Evolutionary conservation across 306 rosid genomes (phyloP).

Genomic region (Trifolium fragiferum): DNA sequence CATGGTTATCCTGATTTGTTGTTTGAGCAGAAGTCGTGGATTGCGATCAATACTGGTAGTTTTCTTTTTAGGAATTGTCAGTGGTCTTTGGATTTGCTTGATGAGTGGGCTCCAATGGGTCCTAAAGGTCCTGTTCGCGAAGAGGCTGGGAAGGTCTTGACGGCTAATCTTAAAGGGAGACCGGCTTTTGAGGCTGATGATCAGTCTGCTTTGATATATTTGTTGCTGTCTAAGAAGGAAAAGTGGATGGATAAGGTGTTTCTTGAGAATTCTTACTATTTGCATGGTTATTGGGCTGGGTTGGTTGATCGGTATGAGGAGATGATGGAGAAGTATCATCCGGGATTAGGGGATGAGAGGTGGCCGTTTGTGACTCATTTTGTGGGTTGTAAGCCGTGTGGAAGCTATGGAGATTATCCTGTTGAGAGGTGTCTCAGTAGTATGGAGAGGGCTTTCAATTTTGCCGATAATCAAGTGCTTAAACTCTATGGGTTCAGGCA

Average conservation of each 20-base stretch:
- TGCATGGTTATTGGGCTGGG: slow-evolving; percentile 99
- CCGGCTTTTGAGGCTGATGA: slow-evolving; percentile 98
- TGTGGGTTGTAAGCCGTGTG: slow-evolving; percentile 99
- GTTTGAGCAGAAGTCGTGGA: slow-evolving; percentile 95
- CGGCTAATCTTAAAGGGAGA: slow-evolving; percentile 89
- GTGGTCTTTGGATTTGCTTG: slow-evolving; percentile 97
- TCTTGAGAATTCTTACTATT: slow-evolving; percentile 86
- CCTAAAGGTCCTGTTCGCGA: slow-evolving; percentile 84
- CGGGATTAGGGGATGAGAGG: slow-evolving; percentile 94
- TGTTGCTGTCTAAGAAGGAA: slow-evolving; percentile 83
- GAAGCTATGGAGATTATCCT: slow-evolving; percentile 97
- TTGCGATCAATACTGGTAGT: slow-evolving; percentile 93
- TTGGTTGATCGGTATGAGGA: slow-evolving; percentile 96
- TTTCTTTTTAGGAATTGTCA: slow-evolving; percentile 90
- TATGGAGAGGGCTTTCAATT: slow-evolving; percentile 98
- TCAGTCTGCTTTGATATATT: slow-evolving; percentile 91
- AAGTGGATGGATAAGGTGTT: slow-evolving; percentile 93
- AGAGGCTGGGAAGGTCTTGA: slow-evolving; percentile 87
- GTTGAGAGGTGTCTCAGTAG: slow-evolving; percentile 91
- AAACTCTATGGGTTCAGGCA: slow-evolving; percentile 88
- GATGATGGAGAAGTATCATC: slow-evolving; percentile 97
- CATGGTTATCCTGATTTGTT: slow-evolving; percentile 96
- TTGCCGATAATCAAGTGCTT: slow-evolving; percentile 96
- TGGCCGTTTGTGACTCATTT: slow-evolving; percentile 99
- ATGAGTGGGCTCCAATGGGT: slow-evolving; percentile 99